These are phyloP conservation scores for Salix dunnii DNA, from an alignment of 345 rosid genomes.

Conservation along the genomic window DNA sequence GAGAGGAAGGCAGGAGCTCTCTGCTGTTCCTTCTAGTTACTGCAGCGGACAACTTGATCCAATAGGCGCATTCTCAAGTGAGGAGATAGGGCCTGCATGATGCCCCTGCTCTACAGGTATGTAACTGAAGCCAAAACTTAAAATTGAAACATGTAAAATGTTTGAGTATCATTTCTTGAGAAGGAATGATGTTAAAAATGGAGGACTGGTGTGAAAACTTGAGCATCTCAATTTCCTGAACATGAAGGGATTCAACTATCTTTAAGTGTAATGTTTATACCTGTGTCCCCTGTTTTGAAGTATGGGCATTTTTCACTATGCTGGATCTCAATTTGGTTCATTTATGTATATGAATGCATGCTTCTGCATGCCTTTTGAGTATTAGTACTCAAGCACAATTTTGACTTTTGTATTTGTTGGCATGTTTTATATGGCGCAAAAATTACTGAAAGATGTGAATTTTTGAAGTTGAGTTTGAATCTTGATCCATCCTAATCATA, in stretches of 20 bases:
- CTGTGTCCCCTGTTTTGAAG: not conserved
- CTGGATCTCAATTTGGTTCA: not conserved
- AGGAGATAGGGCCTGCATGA: slow-evolving; percentile 10
- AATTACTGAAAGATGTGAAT: not conserved
- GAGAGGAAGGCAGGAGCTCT: slow-evolving; percentile 27
- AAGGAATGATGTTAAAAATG: not conserved
- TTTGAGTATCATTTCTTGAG: not conserved
- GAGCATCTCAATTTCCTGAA: not conserved
- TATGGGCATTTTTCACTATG: not conserved
- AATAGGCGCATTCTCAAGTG: not conserved
- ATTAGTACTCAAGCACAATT: not conserved
- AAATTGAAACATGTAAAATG: not conserved
- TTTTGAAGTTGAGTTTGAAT: not conserved
- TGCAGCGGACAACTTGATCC: slow-evolving; percentile 32
- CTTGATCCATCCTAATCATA: not conserved
- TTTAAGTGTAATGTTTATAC: not conserved
- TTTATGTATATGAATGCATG: not conserved
- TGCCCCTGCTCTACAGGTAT: slow-evolving; percentile 28
- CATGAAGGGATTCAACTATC: not conserved
- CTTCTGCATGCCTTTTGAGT: not conserved
- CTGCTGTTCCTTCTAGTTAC: slow-evolving; percentile 28
- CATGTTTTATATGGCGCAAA: not conserved
- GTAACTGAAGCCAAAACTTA: not conserved
- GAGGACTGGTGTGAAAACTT: not conserved
- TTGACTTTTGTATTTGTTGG: not conserved